These are phyloP conservation scores for Pythium guiyangense DNA, from an alignment of 352 stramenopile species.

Conservation along the genomic window DNA sequence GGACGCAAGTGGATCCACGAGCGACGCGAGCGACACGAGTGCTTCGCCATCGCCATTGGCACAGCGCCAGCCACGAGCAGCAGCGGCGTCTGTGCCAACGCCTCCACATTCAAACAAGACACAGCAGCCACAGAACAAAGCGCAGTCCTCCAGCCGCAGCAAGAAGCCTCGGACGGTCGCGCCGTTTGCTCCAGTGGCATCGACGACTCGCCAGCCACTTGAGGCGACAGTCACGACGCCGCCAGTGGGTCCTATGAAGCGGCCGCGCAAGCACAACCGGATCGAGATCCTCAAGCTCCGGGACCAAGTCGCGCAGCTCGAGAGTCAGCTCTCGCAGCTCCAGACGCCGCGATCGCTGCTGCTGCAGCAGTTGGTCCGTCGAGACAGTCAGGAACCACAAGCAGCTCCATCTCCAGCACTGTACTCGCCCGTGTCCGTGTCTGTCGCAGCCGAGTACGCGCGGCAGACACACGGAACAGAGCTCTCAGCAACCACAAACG, in stretches of 20 bases:
- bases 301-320: slow-evolving; percentile 7
- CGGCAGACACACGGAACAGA: neutral
- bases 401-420: neutral
- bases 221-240: too few relatives aligned
- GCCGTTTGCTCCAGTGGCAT: neutral
- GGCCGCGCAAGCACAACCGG: slow-evolving; percentile 10
- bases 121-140: neutral
- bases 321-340: slow-evolving; percentile 1
- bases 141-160: neutral
- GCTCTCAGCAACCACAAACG: neutral
- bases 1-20: slow-evolving; percentile 1
- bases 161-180: neutral
- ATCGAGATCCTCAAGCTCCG: slow-evolving; percentile 15
- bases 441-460: slow-evolving; percentile 2
- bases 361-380: neutral
- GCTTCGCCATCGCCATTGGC: neutral
- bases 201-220: neutral
- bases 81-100: too few relatives aligned
- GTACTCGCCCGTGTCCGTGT: neutral
- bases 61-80: neutral
- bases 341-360: neutral
- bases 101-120: neutral
- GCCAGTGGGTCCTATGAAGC: neutral
- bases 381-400: neutral
- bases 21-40: neutral